Evolutionary conservation across 2,329 filamentous ascomycete genomes (phyloP), one percentile per base, ranked within the genome.

Genomic region (Colletotrichum gloeosporioides): DNA sequence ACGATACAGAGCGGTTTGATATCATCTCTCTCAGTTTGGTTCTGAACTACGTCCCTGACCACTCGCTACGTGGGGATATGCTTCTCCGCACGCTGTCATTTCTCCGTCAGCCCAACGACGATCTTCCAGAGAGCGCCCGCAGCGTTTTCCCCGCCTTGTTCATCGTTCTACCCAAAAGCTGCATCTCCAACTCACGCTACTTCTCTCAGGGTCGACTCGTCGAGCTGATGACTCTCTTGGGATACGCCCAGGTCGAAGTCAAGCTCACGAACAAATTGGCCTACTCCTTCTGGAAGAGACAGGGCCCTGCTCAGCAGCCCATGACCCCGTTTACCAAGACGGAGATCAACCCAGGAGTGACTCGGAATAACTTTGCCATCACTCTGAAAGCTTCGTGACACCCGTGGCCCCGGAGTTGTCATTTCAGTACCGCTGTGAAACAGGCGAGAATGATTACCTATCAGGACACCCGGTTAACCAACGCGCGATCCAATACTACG

Each of bases 11-110:
- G 55, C 88, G 88, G 27, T 99, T 99, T 82, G 95, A 99, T 82
- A 91, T 99, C 68, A 93, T 99, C 81, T 98, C 96, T 66, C 88
- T 99, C 29, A 98, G 96, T 10, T 87, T 99, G 69, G 97, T 99
- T 7, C 89, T 99, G 78, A 99, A 99, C 84, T 99, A 96, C 82
- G 96, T 99, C 4, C 95, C 96, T 0, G 93, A 96, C 79, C 90
- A 95, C 4, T 86, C 86, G 36, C 90, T 89, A 6, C 91, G 96
- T 80, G 97, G 97, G 3, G 91, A 95, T 74, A 99, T 99, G 97
- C 90, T 99, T 69, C 88, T 90, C 69, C 91, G 95, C 55, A 96
- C 94, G 39, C 88, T 93, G 16, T 85, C 90, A 25, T 98, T 98
- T 81, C 86, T 98, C 61, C 90, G 85, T 61, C 79, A 80, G 63